Conservation (phyloP, 768 basidiomycete genomes). For the Russula griseocarnosa region DNA sequence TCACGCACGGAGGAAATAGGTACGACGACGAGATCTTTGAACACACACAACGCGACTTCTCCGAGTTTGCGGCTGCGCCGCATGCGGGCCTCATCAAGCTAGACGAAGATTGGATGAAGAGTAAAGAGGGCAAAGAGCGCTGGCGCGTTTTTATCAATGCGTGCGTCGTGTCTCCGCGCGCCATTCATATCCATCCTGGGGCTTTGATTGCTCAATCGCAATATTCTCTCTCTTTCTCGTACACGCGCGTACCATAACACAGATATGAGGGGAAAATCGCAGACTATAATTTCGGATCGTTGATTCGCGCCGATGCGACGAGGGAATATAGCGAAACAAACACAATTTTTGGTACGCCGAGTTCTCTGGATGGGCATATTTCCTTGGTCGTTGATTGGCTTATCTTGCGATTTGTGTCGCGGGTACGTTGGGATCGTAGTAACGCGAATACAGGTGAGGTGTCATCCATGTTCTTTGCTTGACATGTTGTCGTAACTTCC, state of each 20-base stretch:
- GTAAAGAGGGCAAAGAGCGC: slow-evolving; percentile 73
- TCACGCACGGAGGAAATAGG: slow-evolving; percentile 17
- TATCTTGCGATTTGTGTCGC: not conserved
- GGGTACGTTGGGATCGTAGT: slow-evolving; percentile 38
- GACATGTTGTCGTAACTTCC: not conserved
- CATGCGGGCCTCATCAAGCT: slow-evolving; percentile 49
- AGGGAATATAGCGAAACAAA: slow-evolving; percentile 88
- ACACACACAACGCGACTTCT: slow-evolving; percentile 72
- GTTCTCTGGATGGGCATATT: not conserved
- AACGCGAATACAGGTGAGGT: slow-evolving; percentile 63
- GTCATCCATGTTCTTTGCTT: slow-evolving; percentile 2
- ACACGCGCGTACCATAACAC: slow-evolving; percentile 1
- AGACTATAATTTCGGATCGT: slow-evolving; percentile 95
- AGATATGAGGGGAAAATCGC: slow-evolving; percentile 89
- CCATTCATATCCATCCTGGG: not conserved
- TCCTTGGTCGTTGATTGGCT: slow-evolving; percentile 1
- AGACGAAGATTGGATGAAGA: slow-evolving; percentile 94
- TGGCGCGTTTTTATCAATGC: slow-evolving; percentile 86
- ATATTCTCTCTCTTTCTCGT: not conserved
- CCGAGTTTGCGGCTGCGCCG: slow-evolving; percentile 53
- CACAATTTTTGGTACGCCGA: slow-evolving; percentile 80
- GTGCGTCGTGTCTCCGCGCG: slow-evolving; percentile 39
- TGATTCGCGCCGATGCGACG: slow-evolving; percentile 76
- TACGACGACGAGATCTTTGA: slow-evolving; percentile 89
- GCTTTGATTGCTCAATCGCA: not conserved